These are phyloP conservation scores for Coprinopsis cinerea DNA, from an alignment of 768 basidiomycete genomes.

Conservation along the genomic window DNA sequence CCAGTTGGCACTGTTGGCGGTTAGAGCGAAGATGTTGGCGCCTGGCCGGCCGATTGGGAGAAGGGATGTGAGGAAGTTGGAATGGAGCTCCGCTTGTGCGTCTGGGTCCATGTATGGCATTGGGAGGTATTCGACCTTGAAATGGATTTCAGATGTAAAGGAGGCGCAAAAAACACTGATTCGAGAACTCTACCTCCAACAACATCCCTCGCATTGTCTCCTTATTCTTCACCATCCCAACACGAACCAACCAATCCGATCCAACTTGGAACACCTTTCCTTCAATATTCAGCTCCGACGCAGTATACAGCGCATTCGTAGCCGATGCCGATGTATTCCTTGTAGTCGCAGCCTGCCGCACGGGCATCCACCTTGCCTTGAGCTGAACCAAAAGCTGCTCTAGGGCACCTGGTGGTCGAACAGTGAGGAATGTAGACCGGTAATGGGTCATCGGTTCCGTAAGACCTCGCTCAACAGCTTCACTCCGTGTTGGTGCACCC, in stretches of 20 bases:
- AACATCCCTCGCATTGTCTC: constrained; percentile 81
- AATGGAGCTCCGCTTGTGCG: constrained; percentile 67
- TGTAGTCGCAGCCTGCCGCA: constrained; percentile 39
- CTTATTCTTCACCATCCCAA: constrained; percentile 73
- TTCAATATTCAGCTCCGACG: constrained; percentile 65
- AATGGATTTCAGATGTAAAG: constrained; percentile 2
- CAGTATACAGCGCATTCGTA: constrained; percentile 1
- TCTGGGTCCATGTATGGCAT: constrained; percentile 63
- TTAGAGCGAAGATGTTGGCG: constrained; percentile 72
- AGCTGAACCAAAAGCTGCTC: constrained; percentile 72
- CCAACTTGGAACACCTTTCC: constrained; percentile 73
- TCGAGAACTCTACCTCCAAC: constrained; percentile 51
- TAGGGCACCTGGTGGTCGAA: constrained; percentile 66
- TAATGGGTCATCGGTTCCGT: constrained; percentile 54
- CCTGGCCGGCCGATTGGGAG: constrained; percentile 64
- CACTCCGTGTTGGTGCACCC: constrained; percentile 59
- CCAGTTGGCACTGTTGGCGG: constrained; percentile 74
- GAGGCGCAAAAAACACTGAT: constrained; percentile 7
- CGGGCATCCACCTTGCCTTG: constrained; percentile 70
- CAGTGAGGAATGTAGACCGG: constrained; percentile 70
- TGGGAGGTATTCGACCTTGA: constrained; percentile 77
- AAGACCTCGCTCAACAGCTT: constrained; percentile 34
- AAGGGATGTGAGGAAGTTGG: constrained; percentile 68
- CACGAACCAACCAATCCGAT: constrained; percentile 75
- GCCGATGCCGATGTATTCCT: constrained; percentile 10